These are phyloP conservation scores for Anethum foeniculum DNA, from an alignment of 140 eudicot genomes.

Conservation along the genomic window DNA sequence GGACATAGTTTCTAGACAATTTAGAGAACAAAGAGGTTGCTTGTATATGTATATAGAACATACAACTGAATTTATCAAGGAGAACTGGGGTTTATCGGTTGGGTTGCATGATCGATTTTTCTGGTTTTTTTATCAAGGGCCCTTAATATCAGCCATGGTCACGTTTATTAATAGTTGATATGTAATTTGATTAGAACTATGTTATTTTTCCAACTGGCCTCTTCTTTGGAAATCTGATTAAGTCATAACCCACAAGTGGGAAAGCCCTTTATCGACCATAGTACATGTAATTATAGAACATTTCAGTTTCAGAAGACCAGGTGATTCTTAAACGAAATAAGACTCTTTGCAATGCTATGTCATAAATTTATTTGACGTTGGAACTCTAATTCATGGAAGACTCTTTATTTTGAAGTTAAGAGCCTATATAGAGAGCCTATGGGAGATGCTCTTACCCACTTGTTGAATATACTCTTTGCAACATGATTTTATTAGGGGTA, in stretches of 20 bases:
- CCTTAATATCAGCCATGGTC: not conserved
- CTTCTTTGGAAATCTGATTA: not conserved
- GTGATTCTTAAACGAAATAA: not conserved
- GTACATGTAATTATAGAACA: not conserved
- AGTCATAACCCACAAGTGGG: not conserved
- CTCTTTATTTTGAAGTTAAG: too few relatives aligned
- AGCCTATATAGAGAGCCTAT: too few relatives aligned
- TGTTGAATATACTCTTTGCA: too few relatives aligned
- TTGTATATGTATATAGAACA: not conserved
- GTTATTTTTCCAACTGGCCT: not conserved
- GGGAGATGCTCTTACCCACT: too few relatives aligned
- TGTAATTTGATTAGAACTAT: not conserved
- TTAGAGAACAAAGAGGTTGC: not conserved
- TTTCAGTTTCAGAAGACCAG: not conserved
- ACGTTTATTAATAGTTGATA: not conserved
- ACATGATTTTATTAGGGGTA: too few relatives aligned
- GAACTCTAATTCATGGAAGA: too few relatives aligned
- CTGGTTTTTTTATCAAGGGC: not conserved
- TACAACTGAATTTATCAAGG: not conserved
- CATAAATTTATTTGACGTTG: too few relatives aligned
- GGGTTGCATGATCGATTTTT: not conserved
- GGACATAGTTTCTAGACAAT: slow-evolving; percentile 1
- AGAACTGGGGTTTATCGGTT: not conserved
- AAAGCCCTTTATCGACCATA: not conserved
- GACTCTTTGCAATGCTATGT: too few relatives aligned